phyloP scores from a whole-genome alignment of 108 stramenopile species.

The Chaetoceros muelleri region DNA sequence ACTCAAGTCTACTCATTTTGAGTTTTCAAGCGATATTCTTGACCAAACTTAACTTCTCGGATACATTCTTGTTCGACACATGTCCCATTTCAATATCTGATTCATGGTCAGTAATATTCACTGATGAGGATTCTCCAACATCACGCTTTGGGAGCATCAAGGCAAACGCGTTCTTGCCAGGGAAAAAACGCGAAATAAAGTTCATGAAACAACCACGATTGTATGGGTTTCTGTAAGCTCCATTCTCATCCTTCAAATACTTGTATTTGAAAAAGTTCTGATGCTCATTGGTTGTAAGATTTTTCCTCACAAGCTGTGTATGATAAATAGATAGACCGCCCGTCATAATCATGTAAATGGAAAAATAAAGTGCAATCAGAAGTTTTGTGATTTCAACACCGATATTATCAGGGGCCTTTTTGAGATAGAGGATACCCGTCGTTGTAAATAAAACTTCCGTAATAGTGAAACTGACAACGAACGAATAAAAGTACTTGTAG shows the following conservation, averaged over 20 bases:
- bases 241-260: conserved; percentile 57
- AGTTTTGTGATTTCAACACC: conserved; percentile 13
- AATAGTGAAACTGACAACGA: conserved; percentile 50
- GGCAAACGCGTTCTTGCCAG: conserved; percentile 17
- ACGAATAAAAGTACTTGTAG: conserved; percentile 88
- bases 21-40: no score
- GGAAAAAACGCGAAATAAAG: conserved; percentile 21
- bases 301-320: conserved; percentile 63
- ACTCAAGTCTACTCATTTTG: no score
- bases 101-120: no score
- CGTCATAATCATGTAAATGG: conserved; percentile 45
- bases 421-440: conserved; percentile 42
- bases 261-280: conserved; percentile 64
- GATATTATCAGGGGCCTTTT: conserved; percentile 7
- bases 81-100: no score
- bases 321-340: conserved; percentile 73
- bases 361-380: conserved; percentile 49
- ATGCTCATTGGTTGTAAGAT: conserved; percentile 96
- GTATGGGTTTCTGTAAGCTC: conserved; percentile 79
- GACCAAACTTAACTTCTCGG: neutral
- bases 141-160: no score
- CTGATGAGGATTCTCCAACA: no score
- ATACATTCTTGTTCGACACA: neutral
- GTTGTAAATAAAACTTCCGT: conserved; percentile 29
- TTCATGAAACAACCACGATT: conserved; percentile 48